Base-by-base conservation (phyloP, 306 rosid genomes). In the Medicago lupulina region DNA sequence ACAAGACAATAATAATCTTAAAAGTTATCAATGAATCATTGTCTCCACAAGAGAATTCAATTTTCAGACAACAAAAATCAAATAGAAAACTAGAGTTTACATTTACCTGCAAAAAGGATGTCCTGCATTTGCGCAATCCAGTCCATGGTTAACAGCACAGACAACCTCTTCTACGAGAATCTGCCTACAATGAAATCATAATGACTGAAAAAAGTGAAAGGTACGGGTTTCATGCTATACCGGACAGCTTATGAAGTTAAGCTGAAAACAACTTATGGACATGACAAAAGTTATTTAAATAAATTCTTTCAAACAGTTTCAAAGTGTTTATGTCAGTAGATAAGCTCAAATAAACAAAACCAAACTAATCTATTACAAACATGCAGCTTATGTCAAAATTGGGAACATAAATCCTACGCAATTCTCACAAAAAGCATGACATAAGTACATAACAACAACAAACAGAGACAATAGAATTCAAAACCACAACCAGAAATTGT, bases 401-500 rank as follows among this genome's bases (percentile, higher is more conserved):
- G 13, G 38, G 31, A 66, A 58, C 70, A 19, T 3, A 15, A 68
- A 68, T 43, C 75, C 70, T 64, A 67, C 23, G 61, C 58, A 63
- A 50, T 39, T 7, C 49, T 68, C 75, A 70, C 63, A 28, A 82
- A 44, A 60, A 51, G 38, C 23, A 79, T 15, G 23, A 44, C 44
- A 69, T 46, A 44, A 68, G 54, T 69, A 67, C 16, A 60, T 46
- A 44, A 68, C 60, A 73, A 67, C 16, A 64, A 78, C 44, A 63
- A 66, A 13, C 31, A 71, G 50, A 77, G 50, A 76, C 36, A 68
- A 39, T 13, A 57, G 69, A 88, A 76, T 54, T 73, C 75, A 80
- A 76, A 64, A 74, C 71, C 66, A 18, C 39, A 85, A 77, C 16
- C 46, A 69, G 55, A 69, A 80, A 46, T 36, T 40, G 44, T 0